Percentiles rank a stretch among this genome's conserved stretches.
Evolutionary conservation across 768 basidiomycete genomes (phyloP).

Genomic region (Boletus rubropictus): DNA sequence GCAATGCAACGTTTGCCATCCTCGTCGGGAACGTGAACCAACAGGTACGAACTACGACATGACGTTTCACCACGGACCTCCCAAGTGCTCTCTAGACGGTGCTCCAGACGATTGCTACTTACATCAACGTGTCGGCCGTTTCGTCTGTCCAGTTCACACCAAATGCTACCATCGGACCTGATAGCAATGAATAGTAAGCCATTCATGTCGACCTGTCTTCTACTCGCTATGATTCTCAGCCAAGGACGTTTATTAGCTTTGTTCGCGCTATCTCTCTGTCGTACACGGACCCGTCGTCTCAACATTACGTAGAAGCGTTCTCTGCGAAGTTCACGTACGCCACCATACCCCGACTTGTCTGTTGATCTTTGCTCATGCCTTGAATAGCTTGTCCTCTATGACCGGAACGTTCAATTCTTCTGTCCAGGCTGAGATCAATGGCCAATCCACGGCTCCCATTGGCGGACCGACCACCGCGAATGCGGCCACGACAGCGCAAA

Average conservation of each 20-base stretch:
- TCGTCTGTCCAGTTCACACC: constrained; percentile 48
- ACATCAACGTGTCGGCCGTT: constrained; percentile 47
- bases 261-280: constrained; percentile 63
- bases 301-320: constrained; percentile 64
- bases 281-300: constrained; percentile 46
- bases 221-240: not conserved
- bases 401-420: constrained; percentile 58
- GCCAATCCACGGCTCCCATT: constrained; percentile 53
- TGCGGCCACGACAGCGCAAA: constrained; percentile 17
- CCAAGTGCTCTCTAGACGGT: constrained; percentile 37
- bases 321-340: constrained; percentile 72
- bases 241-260: constrained; percentile 45
- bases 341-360: not conserved
- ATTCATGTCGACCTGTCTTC: too few species aligned
- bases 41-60: constrained; percentile 42
- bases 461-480: constrained; percentile 32
- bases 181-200: constrained; percentile 51
- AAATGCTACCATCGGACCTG: constrained; percentile 47
- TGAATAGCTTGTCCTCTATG: constrained; percentile 60
- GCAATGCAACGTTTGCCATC: constrained; percentile 48
- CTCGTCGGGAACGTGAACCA: constrained; percentile 55
- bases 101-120: constrained; percentile 46
- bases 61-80: not conserved
- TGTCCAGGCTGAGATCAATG: constrained; percentile 54
- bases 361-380: not conserved